Conservation (phyloP, 2,329 filamentous ascomycete genomes). For the Sporothrix dimorphospora region DNA sequence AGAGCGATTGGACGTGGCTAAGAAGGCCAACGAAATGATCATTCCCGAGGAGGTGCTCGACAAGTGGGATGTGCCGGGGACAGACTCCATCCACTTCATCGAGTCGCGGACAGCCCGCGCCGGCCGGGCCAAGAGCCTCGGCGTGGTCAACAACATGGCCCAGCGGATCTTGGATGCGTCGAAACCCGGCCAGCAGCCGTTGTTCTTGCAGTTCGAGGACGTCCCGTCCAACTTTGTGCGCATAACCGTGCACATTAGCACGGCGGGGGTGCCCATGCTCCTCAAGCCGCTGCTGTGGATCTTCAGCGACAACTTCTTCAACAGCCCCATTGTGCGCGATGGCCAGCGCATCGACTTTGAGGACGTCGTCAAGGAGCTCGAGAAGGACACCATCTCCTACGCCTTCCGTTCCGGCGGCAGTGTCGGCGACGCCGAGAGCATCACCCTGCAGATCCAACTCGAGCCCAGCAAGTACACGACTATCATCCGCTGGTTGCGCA, state of each 20-base stretch:
- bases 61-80: slow-evolving; percentile 77
- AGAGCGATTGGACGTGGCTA: slow-evolving; percentile 77
- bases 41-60: slow-evolving; percentile 84
- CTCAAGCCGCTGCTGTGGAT: slow-evolving; percentile 82
- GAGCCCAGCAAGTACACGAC: slow-evolving; percentile 86
- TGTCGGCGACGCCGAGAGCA: slow-evolving; percentile 78
- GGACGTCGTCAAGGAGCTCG: slow-evolving; percentile 86
- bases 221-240: slow-evolving; percentile 92
- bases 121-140: slow-evolving; percentile 74
- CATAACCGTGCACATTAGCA: slow-evolving; percentile 79
- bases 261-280: slow-evolving; percentile 74
- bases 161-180: slow-evolving; percentile 78
- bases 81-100: slow-evolving; percentile 94
- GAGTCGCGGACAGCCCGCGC: slow-evolving; percentile 82
- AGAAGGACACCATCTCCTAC: slow-evolving; percentile 89
- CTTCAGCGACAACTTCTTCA: slow-evolving; percentile 93
- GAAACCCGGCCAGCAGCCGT: slow-evolving; percentile 50
- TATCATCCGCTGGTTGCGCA: slow-evolving; percentile 80
- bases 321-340: slow-evolving; percentile 78
- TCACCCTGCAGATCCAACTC: slow-evolving; percentile 80
- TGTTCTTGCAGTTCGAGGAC: slow-evolving; percentile 97
- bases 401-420: slow-evolving; percentile 67
- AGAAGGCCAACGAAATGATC: slow-evolving; percentile 83
- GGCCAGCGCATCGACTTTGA: slow-evolving; percentile 84
- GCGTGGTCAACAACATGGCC: slow-evolving; percentile 66